phyloP scores from a whole-genome alignment of 306 rosid species.

The Senna siamea region DNA sequence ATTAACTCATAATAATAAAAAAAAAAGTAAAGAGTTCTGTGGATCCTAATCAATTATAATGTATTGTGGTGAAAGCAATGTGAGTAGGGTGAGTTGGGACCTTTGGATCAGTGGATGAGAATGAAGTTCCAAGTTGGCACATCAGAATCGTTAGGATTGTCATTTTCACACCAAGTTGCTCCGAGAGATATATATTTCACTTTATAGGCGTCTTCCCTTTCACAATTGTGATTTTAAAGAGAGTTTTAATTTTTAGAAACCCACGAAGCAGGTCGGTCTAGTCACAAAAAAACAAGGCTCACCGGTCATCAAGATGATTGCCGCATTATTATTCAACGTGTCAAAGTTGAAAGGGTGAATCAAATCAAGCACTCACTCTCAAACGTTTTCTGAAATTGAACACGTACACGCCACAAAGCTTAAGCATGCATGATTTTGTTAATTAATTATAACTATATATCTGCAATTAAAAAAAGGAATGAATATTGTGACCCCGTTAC shows the following conservation, averaged over 20 bases:
- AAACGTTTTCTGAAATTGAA: no score
- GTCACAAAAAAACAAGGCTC: background rate
- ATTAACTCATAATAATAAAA: no score
- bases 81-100: background rate
- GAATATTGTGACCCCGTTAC: conserved; percentile 1
- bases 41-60: no score
- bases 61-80: background rate
- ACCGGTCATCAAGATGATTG: no score
- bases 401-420: background rate
- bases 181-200: background rate
- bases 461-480: background rate
- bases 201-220: background rate
- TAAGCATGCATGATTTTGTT: background rate
- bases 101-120: conserved; percentile 8
- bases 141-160: conserved; percentile 2
- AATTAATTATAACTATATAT: no score
- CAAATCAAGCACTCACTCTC: no score
- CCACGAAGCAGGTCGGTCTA: no score
- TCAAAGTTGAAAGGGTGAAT: no score
- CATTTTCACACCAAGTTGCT: background rate
- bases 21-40: no score
- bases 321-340: no score
- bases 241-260: background rate
- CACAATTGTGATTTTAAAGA: background rate
- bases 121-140: conserved; percentile 7